Conservation (phyloP, 257 asterid species). For the Eucommia ulmoides region DNA sequence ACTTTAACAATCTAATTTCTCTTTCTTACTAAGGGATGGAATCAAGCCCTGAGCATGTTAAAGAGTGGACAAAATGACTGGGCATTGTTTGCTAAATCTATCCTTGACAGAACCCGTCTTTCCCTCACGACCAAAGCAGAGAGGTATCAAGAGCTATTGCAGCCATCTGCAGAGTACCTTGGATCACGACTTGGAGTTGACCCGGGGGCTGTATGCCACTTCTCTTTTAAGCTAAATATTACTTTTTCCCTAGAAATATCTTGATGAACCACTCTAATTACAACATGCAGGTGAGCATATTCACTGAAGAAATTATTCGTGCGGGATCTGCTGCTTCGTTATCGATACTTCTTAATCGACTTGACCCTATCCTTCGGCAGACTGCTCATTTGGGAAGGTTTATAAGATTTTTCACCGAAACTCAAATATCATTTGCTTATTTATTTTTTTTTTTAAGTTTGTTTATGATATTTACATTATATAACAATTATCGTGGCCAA, state of each 20-base stretch:
- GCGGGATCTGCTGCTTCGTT: conserved; percentile 98
- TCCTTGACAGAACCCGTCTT: conserved; percentile 91
- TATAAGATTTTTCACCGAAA: conserved; percentile 2
- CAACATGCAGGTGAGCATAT: conserved; percentile 63
- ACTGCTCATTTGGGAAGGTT: conserved; percentile 96
- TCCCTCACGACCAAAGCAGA: conserved; percentile 87
- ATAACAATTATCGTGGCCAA: neutral
- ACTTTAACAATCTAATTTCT: conserved; percentile 1
- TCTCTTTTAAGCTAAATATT: conserved; percentile 6
- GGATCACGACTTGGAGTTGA: conserved; percentile 90
- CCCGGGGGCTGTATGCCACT: conserved; percentile 64
- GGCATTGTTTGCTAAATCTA: conserved; percentile 93
- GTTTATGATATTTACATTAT: neutral
- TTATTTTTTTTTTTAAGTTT: neutral
- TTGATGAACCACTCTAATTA: conserved; percentile 13
- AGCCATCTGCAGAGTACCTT: conserved; percentile 93
- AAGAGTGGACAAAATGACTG: conserved; percentile 45
- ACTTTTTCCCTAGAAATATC: conserved; percentile 3
- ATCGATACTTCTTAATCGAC: conserved; percentile 89
- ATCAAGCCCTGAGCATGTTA: conserved; percentile 59
- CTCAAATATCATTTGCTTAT: neutral
- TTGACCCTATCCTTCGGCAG: conserved; percentile 87
- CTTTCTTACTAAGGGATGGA: conserved; percentile 65
- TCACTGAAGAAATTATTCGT: conserved; percentile 94
- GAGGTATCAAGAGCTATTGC: conserved; percentile 74